Conservation (phyloP, 2,329 filamentous ascomycete genomes). For the Clarireedia homoeocarpa region DNA sequence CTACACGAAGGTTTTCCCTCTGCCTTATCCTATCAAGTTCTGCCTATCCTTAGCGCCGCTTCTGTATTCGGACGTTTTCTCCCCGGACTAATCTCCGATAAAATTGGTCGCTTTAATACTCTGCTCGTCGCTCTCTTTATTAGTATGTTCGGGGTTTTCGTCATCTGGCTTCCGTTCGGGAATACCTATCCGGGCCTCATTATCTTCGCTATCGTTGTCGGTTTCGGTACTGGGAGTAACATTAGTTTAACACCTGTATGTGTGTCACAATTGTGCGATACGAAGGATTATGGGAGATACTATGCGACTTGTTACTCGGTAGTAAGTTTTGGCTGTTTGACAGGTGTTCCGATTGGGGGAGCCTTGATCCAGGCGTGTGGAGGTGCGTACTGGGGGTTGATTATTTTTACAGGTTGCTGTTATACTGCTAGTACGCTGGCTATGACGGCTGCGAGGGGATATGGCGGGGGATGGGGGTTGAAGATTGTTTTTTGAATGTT, state of each 20-base stretch:
- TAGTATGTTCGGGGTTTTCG: constrained; percentile 43
- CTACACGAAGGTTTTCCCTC: constrained; percentile 54
- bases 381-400: constrained; percentile 18
- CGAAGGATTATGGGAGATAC: constrained; percentile 74
- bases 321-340: constrained; percentile 66
- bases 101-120: constrained; percentile 76
- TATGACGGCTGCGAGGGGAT: constrained; percentile 1
- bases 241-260: constrained; percentile 80
- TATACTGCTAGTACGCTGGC: constrained; percentile 8
- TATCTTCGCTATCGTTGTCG: constrained; percentile 68
- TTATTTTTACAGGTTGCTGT: constrained; percentile 17
- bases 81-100: constrained; percentile 73
- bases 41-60: constrained; percentile 77
- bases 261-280: constrained; percentile 73
- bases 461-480: constrained; percentile 3
- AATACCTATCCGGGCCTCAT: constrained; percentile 54
- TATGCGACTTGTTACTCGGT: constrained; percentile 81
- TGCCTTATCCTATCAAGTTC: constrained; percentile 65
- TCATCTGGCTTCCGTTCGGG: constrained; percentile 67
- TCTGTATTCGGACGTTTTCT: constrained; percentile 72
- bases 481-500: background rate
- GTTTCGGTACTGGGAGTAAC: constrained; percentile 72
- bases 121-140: constrained; percentile 62
- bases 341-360: constrained; percentile 65
- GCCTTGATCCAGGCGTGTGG: constrained; percentile 41